These are phyloP conservation scores for Hypoxylon sp. DNA, from an alignment of 2,329 filamentous ascomycete genomes.

Conservation along the genomic window DNA sequence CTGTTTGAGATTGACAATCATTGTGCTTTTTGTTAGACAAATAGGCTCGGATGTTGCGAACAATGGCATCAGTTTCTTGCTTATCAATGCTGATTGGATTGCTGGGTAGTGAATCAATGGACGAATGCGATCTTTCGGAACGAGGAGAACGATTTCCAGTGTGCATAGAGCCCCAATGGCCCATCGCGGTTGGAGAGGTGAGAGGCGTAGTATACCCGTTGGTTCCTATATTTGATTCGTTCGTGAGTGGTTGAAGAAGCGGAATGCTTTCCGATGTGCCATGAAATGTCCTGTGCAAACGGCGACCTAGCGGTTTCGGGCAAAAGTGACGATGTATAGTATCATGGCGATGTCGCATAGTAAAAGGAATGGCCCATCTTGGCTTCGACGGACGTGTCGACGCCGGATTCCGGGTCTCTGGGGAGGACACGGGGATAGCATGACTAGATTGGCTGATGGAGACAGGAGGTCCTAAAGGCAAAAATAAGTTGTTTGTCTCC, in stretches of 20 bases:
- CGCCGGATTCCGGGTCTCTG: slow-evolving; percentile 13
- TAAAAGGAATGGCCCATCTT: slow-evolving; percentile 28
- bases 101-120: slow-evolving; percentile 15
- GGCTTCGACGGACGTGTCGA: slow-evolving; percentile 3
- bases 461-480: slow-evolving; percentile 37
- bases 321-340: slow-evolving; percentile 36
- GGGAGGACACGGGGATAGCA: slow-evolving; percentile 8
- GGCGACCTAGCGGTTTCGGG: slow-evolving; percentile 30
- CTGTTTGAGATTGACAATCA: slow-evolving; percentile 17
- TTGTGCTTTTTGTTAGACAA: slow-evolving; percentile 46
- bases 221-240: slow-evolving; percentile 4
- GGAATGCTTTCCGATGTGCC: slow-evolving; percentile 31
- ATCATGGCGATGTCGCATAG: slow-evolving; percentile 20
- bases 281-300: slow-evolving; percentile 25
- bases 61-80: slow-evolving; percentile 46
- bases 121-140: slow-evolving; percentile 13
- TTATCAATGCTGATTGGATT: slow-evolving; percentile 30
- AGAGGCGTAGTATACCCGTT: slow-evolving; percentile 16
- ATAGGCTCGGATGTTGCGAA: slow-evolving; percentile 48
- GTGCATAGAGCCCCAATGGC: slow-evolving; percentile 36
- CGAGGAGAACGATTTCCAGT: slow-evolving; percentile 24
- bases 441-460: slow-evolving; percentile 23
- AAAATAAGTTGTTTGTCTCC: slow-evolving; percentile 6
- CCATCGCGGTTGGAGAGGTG: slow-evolving; percentile 25
- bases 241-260: slow-evolving; percentile 25